phyloP scores from a whole-genome alignment of 129 eudicot genomes.

The Sambucus nigra region DNA sequence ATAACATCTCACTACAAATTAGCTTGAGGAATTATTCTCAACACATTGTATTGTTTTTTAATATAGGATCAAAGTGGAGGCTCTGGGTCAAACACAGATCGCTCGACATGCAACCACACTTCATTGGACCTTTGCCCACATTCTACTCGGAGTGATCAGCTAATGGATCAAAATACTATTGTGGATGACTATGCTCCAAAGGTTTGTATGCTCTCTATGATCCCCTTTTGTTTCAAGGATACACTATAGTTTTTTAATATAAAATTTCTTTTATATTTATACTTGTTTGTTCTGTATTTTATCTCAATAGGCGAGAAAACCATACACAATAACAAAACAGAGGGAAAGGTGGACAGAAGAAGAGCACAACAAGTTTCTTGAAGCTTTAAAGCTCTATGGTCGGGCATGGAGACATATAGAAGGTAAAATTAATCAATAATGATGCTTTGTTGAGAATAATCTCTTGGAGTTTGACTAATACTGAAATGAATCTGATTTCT shows the following conservation, averaged over 20 bases:
- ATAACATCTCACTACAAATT: too few species aligned
- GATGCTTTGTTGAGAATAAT: background rate
- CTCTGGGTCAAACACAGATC: conserved; percentile 12
- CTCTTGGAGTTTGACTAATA: background rate
- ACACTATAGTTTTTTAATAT: background rate
- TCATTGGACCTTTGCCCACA: conserved; percentile 8
- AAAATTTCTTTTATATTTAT: conserved; percentile 3
- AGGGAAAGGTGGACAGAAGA: conserved; percentile 94
- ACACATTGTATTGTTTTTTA: background rate
- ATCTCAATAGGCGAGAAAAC: conserved; percentile 56
- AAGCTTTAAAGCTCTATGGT: conserved; percentile 79
- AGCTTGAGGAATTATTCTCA: background rate
- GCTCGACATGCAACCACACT: background rate
- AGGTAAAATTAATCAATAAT: conserved; percentile 23
- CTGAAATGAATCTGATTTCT: conserved; percentile 7
- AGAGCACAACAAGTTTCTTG: conserved; percentile 83
- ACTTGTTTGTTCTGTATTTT: conserved; percentile 1
- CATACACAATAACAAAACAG: conserved; percentile 78
- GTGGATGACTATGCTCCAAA: conserved; percentile 51
- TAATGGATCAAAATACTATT: conserved; percentile 30
- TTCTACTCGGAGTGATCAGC: conserved; percentile 3
- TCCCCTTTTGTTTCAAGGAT: background rate
- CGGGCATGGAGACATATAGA: conserved; percentile 85
- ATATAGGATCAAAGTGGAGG: conserved; percentile 30
- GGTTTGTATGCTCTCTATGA: conserved; percentile 20